A percentile compares a stretch with the other conserved stretches of the same genome.
phyloP scores from a whole-genome alignment of 306 rosid species.

The Parietaria judaica region DNA sequence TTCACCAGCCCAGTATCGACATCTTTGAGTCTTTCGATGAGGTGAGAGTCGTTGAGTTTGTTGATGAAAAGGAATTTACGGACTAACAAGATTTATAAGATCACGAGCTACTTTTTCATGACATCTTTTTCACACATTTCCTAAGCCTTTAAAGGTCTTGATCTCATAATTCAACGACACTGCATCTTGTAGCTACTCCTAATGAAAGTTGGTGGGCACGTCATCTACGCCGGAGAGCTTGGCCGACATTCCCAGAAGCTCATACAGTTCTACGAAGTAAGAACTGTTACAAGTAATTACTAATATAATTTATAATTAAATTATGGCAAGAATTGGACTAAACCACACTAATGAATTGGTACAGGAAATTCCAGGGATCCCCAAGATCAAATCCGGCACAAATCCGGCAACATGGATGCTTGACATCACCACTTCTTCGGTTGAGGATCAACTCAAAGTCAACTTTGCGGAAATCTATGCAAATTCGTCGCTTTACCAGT shows the following conservation, averaged over 20 bases:
- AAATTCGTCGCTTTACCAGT: slow-evolving; percentile 31
- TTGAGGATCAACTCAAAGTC: slow-evolving; percentile 32
- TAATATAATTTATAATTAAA: not conserved
- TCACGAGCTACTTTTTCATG: too few species aligned
- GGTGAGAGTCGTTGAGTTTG: slow-evolving; percentile 11
- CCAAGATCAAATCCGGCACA: slow-evolving; percentile 34
- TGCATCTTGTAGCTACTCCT: slow-evolving; percentile 22
- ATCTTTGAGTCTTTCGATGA: slow-evolving; percentile 45
- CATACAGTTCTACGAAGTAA: slow-evolving; percentile 35
- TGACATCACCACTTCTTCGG: slow-evolving; percentile 30
- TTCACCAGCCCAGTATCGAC: slow-evolving; percentile 44
- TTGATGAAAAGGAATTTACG: too few species aligned
- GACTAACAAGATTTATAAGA: too few species aligned
- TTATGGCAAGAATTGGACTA: not conserved
- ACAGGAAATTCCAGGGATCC: slow-evolving; percentile 26
- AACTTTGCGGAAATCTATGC: slow-evolving; percentile 33
- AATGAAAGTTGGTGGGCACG: slow-evolving; percentile 37
- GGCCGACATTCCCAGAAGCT: slow-evolving; percentile 33
- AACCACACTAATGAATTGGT: not conserved
- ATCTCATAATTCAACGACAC: not conserved
- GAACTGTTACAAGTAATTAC: not conserved
- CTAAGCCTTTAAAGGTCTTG: too few species aligned
- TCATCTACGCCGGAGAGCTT: slow-evolving; percentile 35
- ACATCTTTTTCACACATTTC: too few species aligned
- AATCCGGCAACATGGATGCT: slow-evolving; percentile 58